Conservation (phyloP, 2,329 filamentous ascomycete species). For the Diplodia sapinea region DNA sequence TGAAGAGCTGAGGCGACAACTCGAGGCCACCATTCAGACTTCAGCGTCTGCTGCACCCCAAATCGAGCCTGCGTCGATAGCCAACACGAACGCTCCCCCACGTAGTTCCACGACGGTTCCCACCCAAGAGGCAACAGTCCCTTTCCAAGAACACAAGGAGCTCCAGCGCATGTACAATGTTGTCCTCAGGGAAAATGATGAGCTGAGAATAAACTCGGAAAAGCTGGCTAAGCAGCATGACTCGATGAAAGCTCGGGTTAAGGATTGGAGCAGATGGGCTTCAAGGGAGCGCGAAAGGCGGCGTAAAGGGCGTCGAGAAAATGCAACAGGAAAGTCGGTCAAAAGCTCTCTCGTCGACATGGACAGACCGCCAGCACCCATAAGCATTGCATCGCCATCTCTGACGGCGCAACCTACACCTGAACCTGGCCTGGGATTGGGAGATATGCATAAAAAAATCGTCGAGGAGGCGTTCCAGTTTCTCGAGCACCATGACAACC, state of each 20-base stretch:
- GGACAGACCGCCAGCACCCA: background rate
- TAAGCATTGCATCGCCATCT: background rate
- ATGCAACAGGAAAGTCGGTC: background rate
- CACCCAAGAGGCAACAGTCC: constrained; percentile 27
- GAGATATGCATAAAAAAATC: background rate
- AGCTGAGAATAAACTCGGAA: constrained; percentile 45
- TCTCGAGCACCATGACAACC: background rate
- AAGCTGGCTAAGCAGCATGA: constrained; percentile 35
- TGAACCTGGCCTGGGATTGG: background rate
- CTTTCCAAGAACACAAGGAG: constrained; percentile 39
- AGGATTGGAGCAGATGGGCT: constrained; percentile 43
- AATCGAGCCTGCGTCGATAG: background rate
- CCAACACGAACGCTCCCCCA: background rate
- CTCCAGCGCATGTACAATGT: constrained; percentile 32
- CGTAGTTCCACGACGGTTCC: constrained; percentile 9
- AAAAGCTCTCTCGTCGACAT: background rate
- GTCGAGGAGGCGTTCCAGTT: background rate
- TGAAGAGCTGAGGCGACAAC: constrained; percentile 33
- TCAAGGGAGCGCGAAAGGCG: background rate
- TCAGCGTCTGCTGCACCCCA: background rate
- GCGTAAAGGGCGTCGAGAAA: background rate
- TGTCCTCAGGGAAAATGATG: constrained; percentile 28
- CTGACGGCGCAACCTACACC: background rate
- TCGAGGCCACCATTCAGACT: constrained; percentile 5
- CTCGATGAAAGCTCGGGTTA: constrained; percentile 49